Base-by-base conservation (phyloP, 1,139 yeast species). In the Pichia sp. region DNA sequence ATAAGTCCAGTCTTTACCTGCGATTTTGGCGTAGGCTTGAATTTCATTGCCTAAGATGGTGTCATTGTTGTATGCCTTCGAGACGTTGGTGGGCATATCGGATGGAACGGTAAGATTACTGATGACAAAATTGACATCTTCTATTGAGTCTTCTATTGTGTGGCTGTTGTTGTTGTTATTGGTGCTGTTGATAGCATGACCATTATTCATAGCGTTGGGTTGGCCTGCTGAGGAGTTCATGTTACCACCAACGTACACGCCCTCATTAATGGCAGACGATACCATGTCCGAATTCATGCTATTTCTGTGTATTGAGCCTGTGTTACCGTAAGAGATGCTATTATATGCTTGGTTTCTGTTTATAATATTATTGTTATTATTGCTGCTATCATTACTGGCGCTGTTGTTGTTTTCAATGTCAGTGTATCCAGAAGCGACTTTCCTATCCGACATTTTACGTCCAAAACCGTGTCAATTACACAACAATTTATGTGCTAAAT, bases 11-110 rank as follows among this genome's bases (percentile, higher is more conserved):
- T 78, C 80, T 38, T 74, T 71, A n/a, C 97, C 97, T 0, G 97
- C 90, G 42, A 90, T 82, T 62, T 90, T 90, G 38, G 97, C 97
- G 62, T 90, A 92, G 0, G 97, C 97, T 65, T 88, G 95, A 26
- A 92, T 92, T 60, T 87, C 95, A 34, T 86, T 76, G 49, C 86
- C 90, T 48, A 77, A 69, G 55, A 85, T 83, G 52, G 77, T 76
- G 42, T 82, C 87, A 63, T 92, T 92, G 53, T 76, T 73, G 54
- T 67, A 77, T 27, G 47, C 49, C 42, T 45, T 45, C 2, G 64
- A 57, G 23, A 77, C 81, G 52, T 72, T 70, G 9, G 81, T 76
- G 29, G 64, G 66, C 33, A 74, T 75, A 6, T 61, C 65, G 1
- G 59, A 52, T 8, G 81, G 81, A 3, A 65, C 60, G 37, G 69